Evolutionary conservation across 2,329 filamentous ascomycete genomes (phyloP), one percentile per base, ranked within the genome.

Genomic region (Diaporthe ampelina): DNA sequence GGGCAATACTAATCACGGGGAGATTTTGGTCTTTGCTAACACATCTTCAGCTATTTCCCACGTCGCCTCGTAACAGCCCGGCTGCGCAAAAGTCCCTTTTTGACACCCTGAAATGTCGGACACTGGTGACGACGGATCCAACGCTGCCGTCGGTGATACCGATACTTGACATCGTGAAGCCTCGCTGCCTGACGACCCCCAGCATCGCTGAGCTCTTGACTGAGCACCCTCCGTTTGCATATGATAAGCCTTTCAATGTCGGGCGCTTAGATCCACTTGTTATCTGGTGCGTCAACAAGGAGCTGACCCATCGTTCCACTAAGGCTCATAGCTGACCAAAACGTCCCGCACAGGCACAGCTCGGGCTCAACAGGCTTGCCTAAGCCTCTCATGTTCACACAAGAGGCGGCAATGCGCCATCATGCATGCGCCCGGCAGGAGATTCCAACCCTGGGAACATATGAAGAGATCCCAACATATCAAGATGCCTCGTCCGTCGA

Each of bases 11-110:
- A 2, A 21, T 48, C 45, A 48, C 7, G n/a, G 17, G 3, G 17
- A 21, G 19, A 48, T 48, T 4, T 4, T 15, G 29, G 5, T 0
- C 13, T 13, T 19, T 17, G 21, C 50, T 73, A n/a, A 73, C 29
- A 15, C 2, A 2, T 15, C 29, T 17, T 1, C 21, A 73, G 71
- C 21, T 83, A 52, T 83, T 84, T 54, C 76, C 82, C 11, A 79
- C 82, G 0, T 85, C 82, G 21, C 83, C 83, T 1, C 81, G 83
- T 0, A 85, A 85, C 59, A 84, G 82, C 50, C 72, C 77, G 5
- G 79, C 78, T 2, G 83, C 81, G 8, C 83, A 85, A 24, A 73
- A 72, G 17, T 76, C 73, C 10, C 77, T 84, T 0, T 79, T 85
- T 19, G 69, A 77, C 1, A 35, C 65, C 0, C 76, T 83, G 5